These are phyloP conservation scores for Cynara cardunculus DNA, from an alignment of 129 eudicot genomes.

Conservation along the genomic window DNA sequence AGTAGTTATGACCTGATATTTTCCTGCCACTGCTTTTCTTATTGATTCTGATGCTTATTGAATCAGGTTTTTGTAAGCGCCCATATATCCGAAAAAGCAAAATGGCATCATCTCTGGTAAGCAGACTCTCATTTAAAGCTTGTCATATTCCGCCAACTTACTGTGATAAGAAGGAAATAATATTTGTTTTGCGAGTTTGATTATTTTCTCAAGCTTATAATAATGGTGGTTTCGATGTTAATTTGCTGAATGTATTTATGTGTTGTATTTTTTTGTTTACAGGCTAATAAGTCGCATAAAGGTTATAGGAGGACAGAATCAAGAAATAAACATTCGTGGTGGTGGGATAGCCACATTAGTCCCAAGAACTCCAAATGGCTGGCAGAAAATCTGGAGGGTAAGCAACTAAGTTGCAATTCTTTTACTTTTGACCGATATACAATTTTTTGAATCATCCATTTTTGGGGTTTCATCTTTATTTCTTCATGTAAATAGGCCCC, in stretches of 20 bases:
- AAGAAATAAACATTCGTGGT: slow-evolving; percentile 88
- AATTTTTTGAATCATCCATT: not conserved
- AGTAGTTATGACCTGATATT: not conserved
- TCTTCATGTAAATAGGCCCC: not conserved
- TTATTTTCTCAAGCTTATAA: not conserved
- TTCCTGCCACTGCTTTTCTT: not conserved
- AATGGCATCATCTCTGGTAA: slow-evolving; percentile 48
- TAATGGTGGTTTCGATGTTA: not conserved
- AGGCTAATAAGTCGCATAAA: slow-evolving; percentile 51
- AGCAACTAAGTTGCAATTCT: slow-evolving; percentile 12
- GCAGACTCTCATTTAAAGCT: slow-evolving; percentile 9
- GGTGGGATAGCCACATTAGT: slow-evolving; percentile 97
- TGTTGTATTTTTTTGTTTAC: slow-evolving; percentile 9
- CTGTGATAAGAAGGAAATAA: not conserved
- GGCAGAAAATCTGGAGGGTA: slow-evolving; percentile 89
- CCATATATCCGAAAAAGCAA: slow-evolving; percentile 19
- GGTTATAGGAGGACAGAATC: slow-evolving; percentile 57
- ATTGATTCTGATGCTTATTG: not conserved
- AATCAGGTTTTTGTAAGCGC: slow-evolving; percentile 23
- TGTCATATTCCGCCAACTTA: not conserved
- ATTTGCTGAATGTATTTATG: not conserved
- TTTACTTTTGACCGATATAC: not conserved
- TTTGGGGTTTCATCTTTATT: not conserved
- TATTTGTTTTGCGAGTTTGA: not conserved
- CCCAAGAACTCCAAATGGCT: slow-evolving; percentile 92